phyloP scores from a whole-genome alignment of 1,284 basidiomycete species.

The Rhizoctonia solani region DNA sequence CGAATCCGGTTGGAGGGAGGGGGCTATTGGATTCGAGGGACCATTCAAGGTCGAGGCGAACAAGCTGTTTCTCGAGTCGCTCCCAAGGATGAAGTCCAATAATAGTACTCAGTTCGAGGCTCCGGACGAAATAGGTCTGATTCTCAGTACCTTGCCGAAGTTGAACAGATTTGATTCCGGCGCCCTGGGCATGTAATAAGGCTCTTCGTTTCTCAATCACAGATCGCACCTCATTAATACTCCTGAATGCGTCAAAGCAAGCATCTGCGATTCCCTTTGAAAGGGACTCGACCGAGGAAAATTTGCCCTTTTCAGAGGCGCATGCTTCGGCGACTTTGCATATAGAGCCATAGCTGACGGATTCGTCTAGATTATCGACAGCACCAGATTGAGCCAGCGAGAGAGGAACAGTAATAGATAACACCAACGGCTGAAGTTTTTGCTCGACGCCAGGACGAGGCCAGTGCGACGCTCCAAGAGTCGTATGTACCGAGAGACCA shows the following conservation, averaged over 20 bases:
- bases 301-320: slow-evolving; percentile 43
- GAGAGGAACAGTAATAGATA: slow-evolving; percentile 61
- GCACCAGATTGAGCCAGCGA: slow-evolving; percentile 58
- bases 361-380: slow-evolving; percentile 61
- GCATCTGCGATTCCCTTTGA: slow-evolving; percentile 51
- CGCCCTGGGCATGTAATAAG: slow-evolving; percentile 57
- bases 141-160: slow-evolving; percentile 40
- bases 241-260: slow-evolving; percentile 49
- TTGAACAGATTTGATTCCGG: slow-evolving; percentile 52
- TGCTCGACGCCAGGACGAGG: slow-evolving; percentile 37
- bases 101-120: slow-evolving; percentile 61
- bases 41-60: slow-evolving; percentile 64
- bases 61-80: slow-evolving; percentile 66
- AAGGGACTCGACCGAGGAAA: slow-evolving; percentile 52
- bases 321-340: slow-evolving; percentile 46
- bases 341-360: slow-evolving; percentile 63
- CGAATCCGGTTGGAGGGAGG: slow-evolving; percentile 43
- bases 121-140: slow-evolving; percentile 52
- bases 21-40: slow-evolving; percentile 41
- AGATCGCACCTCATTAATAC: slow-evolving; percentile 50
- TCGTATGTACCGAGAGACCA: slow-evolving; percentile 40
- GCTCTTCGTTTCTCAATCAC: slow-evolving; percentile 56
- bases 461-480: slow-evolving; percentile 38
- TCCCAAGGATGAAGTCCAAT: slow-evolving; percentile 78
- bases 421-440: slow-evolving; percentile 58